Base-by-base conservation (phyloP, 441 rosid species). In the Aquilaria agallochum region DNA sequence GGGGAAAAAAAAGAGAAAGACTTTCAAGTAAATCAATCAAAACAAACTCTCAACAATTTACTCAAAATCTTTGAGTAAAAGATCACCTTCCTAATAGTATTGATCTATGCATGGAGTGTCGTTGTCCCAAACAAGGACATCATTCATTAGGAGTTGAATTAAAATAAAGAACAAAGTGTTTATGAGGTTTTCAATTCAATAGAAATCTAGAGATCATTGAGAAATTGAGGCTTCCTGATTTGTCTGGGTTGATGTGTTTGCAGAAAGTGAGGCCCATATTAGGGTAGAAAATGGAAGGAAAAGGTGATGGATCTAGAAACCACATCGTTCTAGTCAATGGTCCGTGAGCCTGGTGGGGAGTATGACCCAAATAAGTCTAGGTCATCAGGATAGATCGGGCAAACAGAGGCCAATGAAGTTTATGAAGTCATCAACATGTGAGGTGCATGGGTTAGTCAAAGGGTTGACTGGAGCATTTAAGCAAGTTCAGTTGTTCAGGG, bases 221-320 rank as follows among this genome's bases (percentile, higher is more conserved):
- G 10, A 53, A 56, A 31, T 12, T 44, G 34, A 58, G 52, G 72
- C 88, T 74, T 59, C 90, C 98, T 15, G 96, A 90, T 74, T 93
- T 88, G 53, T 90, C 77, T 67, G 98, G 98, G 71, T 88, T 92
- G 80, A 90, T 80, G 77, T 90, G 97, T 64, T 83, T 90, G 56
- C 98, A 97, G 64, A 85, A 95, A 31, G 97, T 96, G 27, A 88
- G 90, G 69, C 98, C 98, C 93, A 90, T 85, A 42, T 96, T 97
- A 20, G 64, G 97, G 76, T 36, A 95, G 96, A 57, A 76, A 85
- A 33, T 90, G 96, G 44, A 90, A 86, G 33, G 96, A 87, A 54
- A 96, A 84, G 12, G 78, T 81, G 63, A 69, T 77, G 56, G 97
- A 88, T 58, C 97, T 79, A 6, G 80, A 62, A 11, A 87, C 85